These are phyloP conservation scores for Penicillium subrubescens DNA, from an alignment of 495 filamentous ascomycete species.

Conservation along the genomic window DNA sequence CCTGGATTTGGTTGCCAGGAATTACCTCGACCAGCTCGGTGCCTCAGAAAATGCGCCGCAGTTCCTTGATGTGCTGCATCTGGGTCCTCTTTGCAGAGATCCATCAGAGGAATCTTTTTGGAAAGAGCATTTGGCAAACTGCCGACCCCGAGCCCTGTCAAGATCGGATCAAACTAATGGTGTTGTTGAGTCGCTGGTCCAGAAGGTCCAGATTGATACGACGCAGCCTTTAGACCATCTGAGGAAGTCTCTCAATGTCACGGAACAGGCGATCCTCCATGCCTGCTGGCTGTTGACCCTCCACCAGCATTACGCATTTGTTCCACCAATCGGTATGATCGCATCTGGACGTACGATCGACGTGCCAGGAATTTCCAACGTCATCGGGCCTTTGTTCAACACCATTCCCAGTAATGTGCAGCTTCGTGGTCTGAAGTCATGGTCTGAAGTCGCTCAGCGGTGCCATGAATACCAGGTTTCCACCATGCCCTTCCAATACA, in stretches of 20 bases:
- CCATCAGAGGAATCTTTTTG: slow-evolving; percentile 64
- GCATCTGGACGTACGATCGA: slow-evolving; percentile 50
- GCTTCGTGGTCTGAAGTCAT: slow-evolving; percentile 29
- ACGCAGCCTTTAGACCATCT: slow-evolving; percentile 24
- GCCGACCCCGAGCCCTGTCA: slow-evolving; percentile 32
- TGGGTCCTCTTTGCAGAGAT: slow-evolving; percentile 47
- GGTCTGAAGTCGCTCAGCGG: slow-evolving; percentile 36
- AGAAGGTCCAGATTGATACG: slow-evolving; percentile 16
- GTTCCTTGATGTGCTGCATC: slow-evolving; percentile 46
- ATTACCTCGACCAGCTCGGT: slow-evolving; percentile 31
- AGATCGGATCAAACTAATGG: slow-evolving; percentile 8
- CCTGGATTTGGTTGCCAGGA: slow-evolving; percentile 53
- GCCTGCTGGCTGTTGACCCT: slow-evolving; percentile 39
- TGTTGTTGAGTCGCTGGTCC: slow-evolving; percentile 14
- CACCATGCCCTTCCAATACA: slow-evolving; percentile 48
- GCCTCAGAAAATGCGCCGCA: slow-evolving; percentile 13
- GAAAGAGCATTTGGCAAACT: slow-evolving; percentile 55
- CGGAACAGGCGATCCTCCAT: slow-evolving; percentile 46
- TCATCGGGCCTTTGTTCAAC: slow-evolving; percentile 87
- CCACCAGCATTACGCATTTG: slow-evolving; percentile 39
- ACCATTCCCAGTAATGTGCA: slow-evolving; percentile 75
- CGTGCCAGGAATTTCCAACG: slow-evolving; percentile 61
- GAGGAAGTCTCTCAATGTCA: slow-evolving; percentile 37
- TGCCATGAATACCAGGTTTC: slow-evolving; percentile 45
- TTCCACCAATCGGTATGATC: slow-evolving; percentile 39